Evolutionary conservation across 768 basidiomycete species (phyloP).

Genomic region (Hericium erinaceus): DNA sequence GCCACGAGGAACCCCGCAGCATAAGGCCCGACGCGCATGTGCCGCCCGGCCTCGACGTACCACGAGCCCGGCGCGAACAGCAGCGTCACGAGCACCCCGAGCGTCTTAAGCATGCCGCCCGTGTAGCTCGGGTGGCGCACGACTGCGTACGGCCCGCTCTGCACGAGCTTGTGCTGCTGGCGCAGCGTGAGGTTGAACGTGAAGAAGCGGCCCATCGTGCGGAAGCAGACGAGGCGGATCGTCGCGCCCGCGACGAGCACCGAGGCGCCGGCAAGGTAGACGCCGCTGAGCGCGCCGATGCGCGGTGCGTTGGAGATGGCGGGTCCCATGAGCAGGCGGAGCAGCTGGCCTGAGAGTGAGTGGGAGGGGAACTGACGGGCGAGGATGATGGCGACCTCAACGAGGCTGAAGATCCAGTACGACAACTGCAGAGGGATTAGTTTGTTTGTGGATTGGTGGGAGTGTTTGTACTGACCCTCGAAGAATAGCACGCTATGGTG

Average conservation of each 20-base stretch:
- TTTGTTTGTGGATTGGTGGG: too few relatives aligned
- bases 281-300: neutral
- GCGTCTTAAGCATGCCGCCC: neutral
- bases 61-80: neutral
- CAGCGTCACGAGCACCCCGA: neutral
- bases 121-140: slow-evolving; percentile 9
- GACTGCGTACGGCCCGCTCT: neutral
- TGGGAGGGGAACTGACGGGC: neutral
- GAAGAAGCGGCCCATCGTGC: neutral
- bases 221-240: neutral
- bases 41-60: neutral
- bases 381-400: neutral
- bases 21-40: neutral
- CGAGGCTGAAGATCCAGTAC: neutral
- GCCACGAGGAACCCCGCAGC: neutral
- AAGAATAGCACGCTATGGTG: too few relatives aligned
- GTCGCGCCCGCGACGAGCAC: neutral
- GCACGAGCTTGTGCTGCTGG: neutral
- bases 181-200: neutral
- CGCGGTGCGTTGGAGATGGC: neutral
- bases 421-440: neutral
- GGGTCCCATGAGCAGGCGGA: neutral
- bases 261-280: neutral
- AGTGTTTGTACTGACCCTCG: too few relatives aligned
- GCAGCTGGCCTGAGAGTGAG: neutral